phyloP scores from a whole-genome alignment of 306 rosid genomes.

The Quercus alba region DNA sequence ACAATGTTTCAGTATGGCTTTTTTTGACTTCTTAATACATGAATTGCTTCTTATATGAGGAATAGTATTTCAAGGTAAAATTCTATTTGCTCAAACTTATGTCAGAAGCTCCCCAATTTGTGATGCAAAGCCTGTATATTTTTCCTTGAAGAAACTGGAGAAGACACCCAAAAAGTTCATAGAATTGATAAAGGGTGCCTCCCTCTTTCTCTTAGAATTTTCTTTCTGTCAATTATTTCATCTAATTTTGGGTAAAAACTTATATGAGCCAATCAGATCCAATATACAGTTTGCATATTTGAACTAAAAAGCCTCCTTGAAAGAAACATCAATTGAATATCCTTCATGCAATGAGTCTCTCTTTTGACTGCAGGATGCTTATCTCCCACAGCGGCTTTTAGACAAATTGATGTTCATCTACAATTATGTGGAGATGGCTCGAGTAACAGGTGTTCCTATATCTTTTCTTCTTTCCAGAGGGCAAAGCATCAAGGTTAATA shows the following conservation, averaged over 20 bases:
- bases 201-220: background rate
- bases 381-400: slow-evolving; percentile 94
- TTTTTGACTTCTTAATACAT: background rate
- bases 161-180: background rate
- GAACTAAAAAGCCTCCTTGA: background rate
- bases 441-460: slow-evolving; percentile 97
- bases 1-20: background rate
- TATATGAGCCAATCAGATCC: background rate
- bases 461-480: slow-evolving; percentile 96
- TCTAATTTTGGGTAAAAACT: background rate
- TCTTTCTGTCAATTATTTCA: background rate
- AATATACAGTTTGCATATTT: background rate
- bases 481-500: slow-evolving; percentile 83
- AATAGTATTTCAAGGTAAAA: background rate
- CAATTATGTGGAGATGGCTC: slow-evolving; percentile 99
- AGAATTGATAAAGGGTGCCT: background rate
- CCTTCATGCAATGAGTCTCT: background rate
- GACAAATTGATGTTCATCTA: slow-evolving; percentile 93
- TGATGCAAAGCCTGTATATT: background rate
- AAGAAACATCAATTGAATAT: background rate
- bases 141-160: background rate
- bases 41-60: background rate
- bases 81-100: background rate
- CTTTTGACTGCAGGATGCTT: slow-evolving; percentile 74
- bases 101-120: background rate